These are phyloP conservation scores for Inonotus obliquus DNA, from an alignment of 1,284 basidiomycete genomes.

Conservation along the genomic window DNA sequence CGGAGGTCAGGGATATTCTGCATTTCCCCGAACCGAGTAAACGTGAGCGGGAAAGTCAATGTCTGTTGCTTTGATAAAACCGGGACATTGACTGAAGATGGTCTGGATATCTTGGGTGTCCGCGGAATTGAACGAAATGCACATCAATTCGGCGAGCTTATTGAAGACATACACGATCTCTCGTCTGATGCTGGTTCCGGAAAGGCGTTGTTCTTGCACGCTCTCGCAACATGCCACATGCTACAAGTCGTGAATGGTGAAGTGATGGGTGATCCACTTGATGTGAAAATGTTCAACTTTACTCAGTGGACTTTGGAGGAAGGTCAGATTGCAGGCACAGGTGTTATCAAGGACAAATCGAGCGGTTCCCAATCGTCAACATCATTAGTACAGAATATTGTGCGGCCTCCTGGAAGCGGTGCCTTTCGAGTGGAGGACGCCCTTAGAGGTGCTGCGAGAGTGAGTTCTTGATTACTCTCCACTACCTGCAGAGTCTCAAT, in stretches of 20 bases:
- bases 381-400: constrained; percentile 94
- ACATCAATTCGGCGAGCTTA: constrained; percentile 86
- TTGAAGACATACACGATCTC: constrained; percentile 84
- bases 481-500: neutral
- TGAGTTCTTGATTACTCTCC: constrained; percentile 29
- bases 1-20: constrained; percentile 92
- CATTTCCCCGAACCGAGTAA: constrained; percentile 95
- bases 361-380: constrained; percentile 72
- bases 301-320: constrained; percentile 97
- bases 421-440: constrained; percentile 92
- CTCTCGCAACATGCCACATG: constrained; percentile 94
- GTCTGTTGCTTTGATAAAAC: constrained; percentile 99
- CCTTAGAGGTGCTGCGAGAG: constrained; percentile 74
- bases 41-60: constrained; percentile 95
- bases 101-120: constrained; percentile 93
- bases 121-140: constrained; percentile 73
- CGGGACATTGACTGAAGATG: constrained; percentile 97
- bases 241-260: constrained; percentile 90
- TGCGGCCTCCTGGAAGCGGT: constrained; percentile 89
- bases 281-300: constrained; percentile 97
- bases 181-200: constrained; percentile 65
- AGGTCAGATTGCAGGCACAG: constrained; percentile 67
- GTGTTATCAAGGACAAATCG: constrained; percentile 61
- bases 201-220: constrained; percentile 86
- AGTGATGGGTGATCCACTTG: constrained; percentile 92